These are phyloP conservation scores for Penicillium pulvis DNA, from an alignment of 495 filamentous ascomycete genomes.

Conservation along the genomic window DNA sequence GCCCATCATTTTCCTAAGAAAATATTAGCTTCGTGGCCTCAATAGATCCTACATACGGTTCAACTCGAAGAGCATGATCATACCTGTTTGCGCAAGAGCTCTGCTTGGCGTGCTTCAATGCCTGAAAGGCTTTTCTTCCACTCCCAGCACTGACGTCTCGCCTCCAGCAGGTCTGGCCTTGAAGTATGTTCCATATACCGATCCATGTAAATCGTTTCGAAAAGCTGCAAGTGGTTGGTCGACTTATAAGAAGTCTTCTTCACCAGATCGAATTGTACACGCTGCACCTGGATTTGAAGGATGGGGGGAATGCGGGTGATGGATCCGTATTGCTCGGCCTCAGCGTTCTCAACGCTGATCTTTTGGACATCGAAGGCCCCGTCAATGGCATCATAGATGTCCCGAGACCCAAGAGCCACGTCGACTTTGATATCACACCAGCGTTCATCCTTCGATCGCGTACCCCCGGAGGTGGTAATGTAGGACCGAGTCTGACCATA, in stretches of 20 bases:
- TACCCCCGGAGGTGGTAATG: slow-evolving; percentile 46
- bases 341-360: slow-evolving; percentile 62
- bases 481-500: slow-evolving; percentile 59
- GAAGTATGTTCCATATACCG: slow-evolving; percentile 74
- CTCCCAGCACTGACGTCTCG: slow-evolving; percentile 71
- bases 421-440: slow-evolving; percentile 66
- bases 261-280: slow-evolving; percentile 67
- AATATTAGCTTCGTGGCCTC: not conserved
- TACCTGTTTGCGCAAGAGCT: slow-evolving; percentile 52
- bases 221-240: slow-evolving; percentile 71
- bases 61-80: slow-evolving; percentile 7
- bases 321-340: slow-evolving; percentile 69
- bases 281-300: slow-evolving; percentile 84
- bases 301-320: slow-evolving; percentile 80
- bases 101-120: slow-evolving; percentile 50
- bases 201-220: slow-evolving; percentile 81
- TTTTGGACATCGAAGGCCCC: slow-evolving; percentile 78
- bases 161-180: slow-evolving; percentile 56
- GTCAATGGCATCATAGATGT: slow-evolving; percentile 83
- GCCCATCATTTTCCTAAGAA: slow-evolving; percentile 34
- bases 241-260: slow-evolving; percentile 70
- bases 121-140: slow-evolving; percentile 65
- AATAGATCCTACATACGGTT: not conserved
- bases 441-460: slow-evolving; percentile 55
- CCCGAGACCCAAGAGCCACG: slow-evolving; percentile 59